A percentile compares a stretch with the other conserved stretches of the same genome.
These are phyloP conservation scores for Histomonas meleagridis DNA, from an alignment of 208 protist species.

Conservation along the genomic window DNA sequence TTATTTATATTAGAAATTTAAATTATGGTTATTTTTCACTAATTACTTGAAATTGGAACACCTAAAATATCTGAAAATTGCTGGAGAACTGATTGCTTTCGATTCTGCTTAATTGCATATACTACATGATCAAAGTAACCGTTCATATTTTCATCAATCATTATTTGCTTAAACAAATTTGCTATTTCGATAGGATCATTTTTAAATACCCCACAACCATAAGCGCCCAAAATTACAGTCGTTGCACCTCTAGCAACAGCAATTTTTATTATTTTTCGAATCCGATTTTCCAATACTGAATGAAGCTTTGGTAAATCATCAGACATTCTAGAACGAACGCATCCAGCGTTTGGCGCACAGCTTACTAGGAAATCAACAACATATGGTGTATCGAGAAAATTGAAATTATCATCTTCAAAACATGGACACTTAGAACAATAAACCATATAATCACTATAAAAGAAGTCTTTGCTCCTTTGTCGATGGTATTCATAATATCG, in stretches of 20 bases:
- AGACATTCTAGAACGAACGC: too few relatives aligned
- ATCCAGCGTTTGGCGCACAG: neutral
- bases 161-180: neutral
- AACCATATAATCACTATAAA: conserved; percentile 32
- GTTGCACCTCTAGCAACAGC: neutral
- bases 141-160: neutral
- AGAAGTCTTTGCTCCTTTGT: neutral
- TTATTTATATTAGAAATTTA: too few relatives aligned
- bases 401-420: neutral
- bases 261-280: neutral
- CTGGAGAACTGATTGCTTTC: too few relatives aligned
- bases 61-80: too few relatives aligned
- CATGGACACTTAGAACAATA: neutral
- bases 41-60: too few relatives aligned
- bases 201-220: neutral
- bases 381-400: neutral
- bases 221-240: neutral
- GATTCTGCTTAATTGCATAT: neutral
- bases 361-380: neutral
- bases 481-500: neutral
- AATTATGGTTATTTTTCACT: too few relatives aligned
- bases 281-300: neutral
- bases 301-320: too few relatives aligned
- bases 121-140: neutral
- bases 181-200: neutral